Evolutionary conservation across 2,329 filamentous ascomycete species (phyloP).

Genomic region (Aureobasidium sp.): DNA sequence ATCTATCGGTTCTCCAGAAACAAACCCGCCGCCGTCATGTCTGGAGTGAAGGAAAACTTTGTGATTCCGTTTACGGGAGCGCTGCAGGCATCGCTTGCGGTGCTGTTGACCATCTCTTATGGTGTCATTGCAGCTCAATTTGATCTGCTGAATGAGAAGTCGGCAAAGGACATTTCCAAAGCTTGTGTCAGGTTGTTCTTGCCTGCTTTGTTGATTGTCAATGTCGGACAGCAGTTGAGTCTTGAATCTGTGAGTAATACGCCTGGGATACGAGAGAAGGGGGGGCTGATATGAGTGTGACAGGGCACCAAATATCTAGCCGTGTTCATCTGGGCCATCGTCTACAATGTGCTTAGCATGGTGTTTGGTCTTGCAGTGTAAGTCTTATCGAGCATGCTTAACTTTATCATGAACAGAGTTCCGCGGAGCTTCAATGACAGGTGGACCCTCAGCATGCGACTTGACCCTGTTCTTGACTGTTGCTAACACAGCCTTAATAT

Average conservation of each 20-base stretch:
- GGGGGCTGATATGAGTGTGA: neutral
- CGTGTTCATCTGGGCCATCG: conserved; percentile 40
- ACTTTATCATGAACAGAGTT: neutral
- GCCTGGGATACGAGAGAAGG: no score
- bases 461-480: neutral
- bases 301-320: conserved; percentile 18
- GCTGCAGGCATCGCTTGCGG: conserved; percentile 46
- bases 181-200: conserved; percentile 45
- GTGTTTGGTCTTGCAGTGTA: conserved; percentile 33
- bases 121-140: conserved; percentile 44
- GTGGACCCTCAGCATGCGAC: neutral
- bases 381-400: neutral
- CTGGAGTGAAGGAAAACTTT: conserved; percentile 19
- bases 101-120: conserved; percentile 45
- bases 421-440: neutral
- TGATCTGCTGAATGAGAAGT: conserved; percentile 37
- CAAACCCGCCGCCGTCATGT: neutral
- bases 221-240: conserved; percentile 44
- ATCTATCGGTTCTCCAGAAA: neutral
- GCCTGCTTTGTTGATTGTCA: conserved; percentile 45
- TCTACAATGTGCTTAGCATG: conserved; percentile 43
- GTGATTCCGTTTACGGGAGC: conserved; percentile 42
- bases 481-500: neutral
- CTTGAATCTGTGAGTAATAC: conserved; percentile 36
- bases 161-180: conserved; percentile 45